Base-by-base conservation (phyloP, 106 monocot species). In the Allium fistulosum region DNA sequence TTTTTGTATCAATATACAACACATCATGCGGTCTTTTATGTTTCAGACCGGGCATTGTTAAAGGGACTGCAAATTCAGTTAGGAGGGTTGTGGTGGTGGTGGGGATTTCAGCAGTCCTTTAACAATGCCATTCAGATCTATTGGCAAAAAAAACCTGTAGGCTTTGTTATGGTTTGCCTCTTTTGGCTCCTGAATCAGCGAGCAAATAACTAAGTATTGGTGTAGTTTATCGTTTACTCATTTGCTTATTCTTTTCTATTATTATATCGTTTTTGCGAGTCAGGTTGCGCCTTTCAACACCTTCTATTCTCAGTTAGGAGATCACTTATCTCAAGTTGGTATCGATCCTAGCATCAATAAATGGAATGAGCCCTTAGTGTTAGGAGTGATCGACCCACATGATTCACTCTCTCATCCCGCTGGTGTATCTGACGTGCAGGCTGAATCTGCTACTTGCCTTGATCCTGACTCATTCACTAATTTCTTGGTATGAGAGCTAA, bases 261-360 rank as follows among this genome's bases (percentile, higher is more conserved):
- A 15, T 22, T 22, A 22, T 0, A 22, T 55, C 53, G 1, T 53
- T 67, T 26, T 53, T 67, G 49, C 15, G 22, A 22, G 17, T 10
- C 80, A 97, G 96, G 96, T 97, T 56, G 96, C 88, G 58, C 92
- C 96, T 48, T 89, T 82, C 72, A 97, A 97, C 66, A 92, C 96
- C 2, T 92, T 76, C 72, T 97, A 97, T 73, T 57, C 82, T 62
- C 81, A 88, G 49, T 60, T 97, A 76, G 81, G 70, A 55, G 88
- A 88, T 14, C 96, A 97, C 66, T 65, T 97, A 78, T 72, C 74
- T 71, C 79, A 88, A 82, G 85, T 81, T 75, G 83, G 84, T 57
- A 55, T 97, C 16, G 69, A 82, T 79, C 17, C 84, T 68, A 75
- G 50, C 64, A 65, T 84, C 67, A 97, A 89, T 69, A 84, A 78